Conservation (phyloP, 1,284 basidiomycete genomes). For the Cutaneotrichosporon cyanovorans region DNA sequence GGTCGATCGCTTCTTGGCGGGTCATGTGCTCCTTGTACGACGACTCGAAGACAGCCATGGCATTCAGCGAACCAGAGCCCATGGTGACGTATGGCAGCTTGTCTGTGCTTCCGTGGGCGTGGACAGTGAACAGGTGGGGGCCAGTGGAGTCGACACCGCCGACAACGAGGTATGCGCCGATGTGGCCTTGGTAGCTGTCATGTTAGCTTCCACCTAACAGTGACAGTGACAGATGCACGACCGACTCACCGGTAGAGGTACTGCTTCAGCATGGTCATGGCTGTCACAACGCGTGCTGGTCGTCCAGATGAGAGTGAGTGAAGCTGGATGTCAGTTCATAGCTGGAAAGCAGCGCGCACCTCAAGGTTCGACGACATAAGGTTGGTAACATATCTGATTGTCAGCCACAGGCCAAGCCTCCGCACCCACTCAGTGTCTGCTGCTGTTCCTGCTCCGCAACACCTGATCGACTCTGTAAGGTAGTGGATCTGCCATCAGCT, state of each 20-base stretch:
- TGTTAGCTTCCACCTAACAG: too few species aligned
- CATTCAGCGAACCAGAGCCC: constrained; percentile 92
- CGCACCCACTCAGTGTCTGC: constrained; percentile 95
- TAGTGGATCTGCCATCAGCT: constrained; percentile 74
- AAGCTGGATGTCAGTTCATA: constrained; percentile 47
- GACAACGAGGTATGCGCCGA: constrained; percentile 94
- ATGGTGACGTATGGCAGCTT: constrained; percentile 99
- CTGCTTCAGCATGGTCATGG: constrained; percentile 97
- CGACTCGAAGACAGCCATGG: constrained; percentile 96
- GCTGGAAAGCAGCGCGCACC: constrained; percentile 20
- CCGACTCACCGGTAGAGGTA: constrained; percentile 61
- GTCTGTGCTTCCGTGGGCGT: constrained; percentile 95
- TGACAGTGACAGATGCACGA: neutral
- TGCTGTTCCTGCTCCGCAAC: constrained; percentile 97
- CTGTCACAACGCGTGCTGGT: constrained; percentile 84
- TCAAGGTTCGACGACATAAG: constrained; percentile 91
- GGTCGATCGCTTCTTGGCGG: constrained; percentile 68
- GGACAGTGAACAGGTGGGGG: constrained; percentile 90
- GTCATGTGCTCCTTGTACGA: constrained; percentile 77
- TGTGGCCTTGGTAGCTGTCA: constrained; percentile 80
- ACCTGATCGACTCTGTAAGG: constrained; percentile 86
- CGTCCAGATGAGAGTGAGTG: constrained; percentile 77
- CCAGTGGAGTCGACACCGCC: constrained; percentile 91
- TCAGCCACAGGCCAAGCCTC: constrained; percentile 11
- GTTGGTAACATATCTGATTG: constrained; percentile 68